Conservation (phyloP, 2,329 filamentous ascomycete genomes). For the Beauveria scarabaeidicola region DNA sequence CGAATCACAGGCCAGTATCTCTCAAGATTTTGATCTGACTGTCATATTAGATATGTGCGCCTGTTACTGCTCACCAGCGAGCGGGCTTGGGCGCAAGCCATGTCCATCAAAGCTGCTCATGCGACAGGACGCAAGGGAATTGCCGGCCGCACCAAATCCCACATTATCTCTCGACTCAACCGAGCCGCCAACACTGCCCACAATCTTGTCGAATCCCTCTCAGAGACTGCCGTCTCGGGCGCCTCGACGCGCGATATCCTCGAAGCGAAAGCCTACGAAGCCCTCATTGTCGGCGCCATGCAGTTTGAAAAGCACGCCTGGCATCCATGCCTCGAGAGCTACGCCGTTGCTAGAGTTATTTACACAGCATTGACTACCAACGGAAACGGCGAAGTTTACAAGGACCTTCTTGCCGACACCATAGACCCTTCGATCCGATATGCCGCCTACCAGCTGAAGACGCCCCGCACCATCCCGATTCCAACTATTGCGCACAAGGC, state of each 20-base stretch:
- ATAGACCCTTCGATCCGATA: conserved; percentile 92
- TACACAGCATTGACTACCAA: conserved; percentile 66
- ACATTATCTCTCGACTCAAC: conserved; percentile 78
- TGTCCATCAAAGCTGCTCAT: conserved; percentile 84
- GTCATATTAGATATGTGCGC: conserved; percentile 54
- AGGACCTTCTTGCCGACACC: conserved; percentile 75
- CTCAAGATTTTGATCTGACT: neutral
- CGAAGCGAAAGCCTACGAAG: conserved; percentile 78
- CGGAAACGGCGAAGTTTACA: conserved; percentile 63
- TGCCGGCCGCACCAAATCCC: conserved; percentile 68
- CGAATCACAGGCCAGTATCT: neutral
- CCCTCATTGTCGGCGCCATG: conserved; percentile 65
- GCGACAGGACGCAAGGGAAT: conserved; percentile 73
- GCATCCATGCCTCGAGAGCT: conserved; percentile 67
- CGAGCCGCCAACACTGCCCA: conserved; percentile 69
- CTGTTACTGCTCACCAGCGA: conserved; percentile 82
- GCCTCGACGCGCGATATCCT: conserved; percentile 64
- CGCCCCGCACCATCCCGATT: conserved; percentile 77
- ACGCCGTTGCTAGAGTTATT: conserved; percentile 69
- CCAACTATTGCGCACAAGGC: conserved; percentile 68
- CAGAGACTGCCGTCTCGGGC: conserved; percentile 53
- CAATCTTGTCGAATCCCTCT: conserved; percentile 57
- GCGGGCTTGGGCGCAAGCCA: conserved; percentile 89
- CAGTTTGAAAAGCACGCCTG: conserved; percentile 84
- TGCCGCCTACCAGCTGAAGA: conserved; percentile 83